These are phyloP conservation scores for Hylodesmum podocarpum DNA, from an alignment of 306 rosid genomes.

Conservation along the genomic window DNA sequence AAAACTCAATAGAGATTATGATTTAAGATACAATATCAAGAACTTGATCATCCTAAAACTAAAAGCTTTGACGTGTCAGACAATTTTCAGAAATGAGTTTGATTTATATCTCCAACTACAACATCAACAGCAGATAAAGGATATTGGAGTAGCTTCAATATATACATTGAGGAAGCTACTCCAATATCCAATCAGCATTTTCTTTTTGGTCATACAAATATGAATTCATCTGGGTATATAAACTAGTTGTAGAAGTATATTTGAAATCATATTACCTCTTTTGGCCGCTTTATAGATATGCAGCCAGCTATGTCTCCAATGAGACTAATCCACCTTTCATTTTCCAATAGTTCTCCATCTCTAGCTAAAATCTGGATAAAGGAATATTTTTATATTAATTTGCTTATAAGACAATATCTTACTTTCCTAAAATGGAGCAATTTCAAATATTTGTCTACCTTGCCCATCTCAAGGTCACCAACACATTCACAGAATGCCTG, in stretches of 20 bases:
- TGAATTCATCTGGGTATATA: slow-evolving; percentile 13
- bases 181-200: slow-evolving; percentile 13
- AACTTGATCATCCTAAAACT: neutral
- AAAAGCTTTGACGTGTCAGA: neutral
- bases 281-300: slow-evolving; percentile 93
- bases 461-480: slow-evolving; percentile 99
- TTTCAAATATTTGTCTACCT: slow-evolving; percentile 52
- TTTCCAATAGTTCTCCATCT: slow-evolving; percentile 86
- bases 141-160: neutral
- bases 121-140: neutral
- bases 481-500: slow-evolving; percentile 98
- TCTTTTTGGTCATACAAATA: neutral
- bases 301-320: slow-evolving; percentile 91
- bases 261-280: slow-evolving; percentile 66
- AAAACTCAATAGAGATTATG: neutral
- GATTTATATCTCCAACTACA: neutral
- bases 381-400: slow-evolving; percentile 24
- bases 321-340: slow-evolving; percentile 92
- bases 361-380: slow-evolving; percentile 80
- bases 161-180: slow-evolving; percentile 3
- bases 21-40: neutral
- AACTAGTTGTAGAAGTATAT: slow-evolving; percentile 9
- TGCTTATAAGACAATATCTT: slow-evolving; percentile 22
- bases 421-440: slow-evolving; percentile 22
- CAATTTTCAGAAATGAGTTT: neutral